These are phyloP conservation scores for Podila horticola DNA, from an alignment of 192 early-diverging fungal genomes.

Conservation along the genomic window DNA sequence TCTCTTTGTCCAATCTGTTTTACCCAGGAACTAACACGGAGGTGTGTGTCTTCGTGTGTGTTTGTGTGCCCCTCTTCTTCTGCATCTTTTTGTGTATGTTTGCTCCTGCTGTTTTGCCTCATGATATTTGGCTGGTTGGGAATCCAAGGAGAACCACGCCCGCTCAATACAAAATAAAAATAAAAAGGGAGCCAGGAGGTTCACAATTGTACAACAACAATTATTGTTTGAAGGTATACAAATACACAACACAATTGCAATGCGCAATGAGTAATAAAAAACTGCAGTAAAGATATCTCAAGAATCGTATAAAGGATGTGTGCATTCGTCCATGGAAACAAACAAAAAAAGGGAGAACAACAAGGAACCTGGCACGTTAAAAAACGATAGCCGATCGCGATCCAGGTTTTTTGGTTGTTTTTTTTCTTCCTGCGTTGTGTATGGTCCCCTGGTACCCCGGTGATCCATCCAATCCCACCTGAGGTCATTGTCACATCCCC, in stretches of 20 bases:
- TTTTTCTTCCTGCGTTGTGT: no score
- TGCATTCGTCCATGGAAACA: not conserved
- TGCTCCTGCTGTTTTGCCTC: no score
- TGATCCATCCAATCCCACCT: no score
- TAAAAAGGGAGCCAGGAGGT: not conserved
- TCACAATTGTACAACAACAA: not conserved
- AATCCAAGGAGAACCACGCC: conserved; percentile 5
- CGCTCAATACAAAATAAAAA: not conserved
- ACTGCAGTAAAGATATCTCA: not conserved
- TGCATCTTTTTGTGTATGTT: no score
- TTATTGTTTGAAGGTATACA: not conserved
- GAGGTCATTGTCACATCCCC: no score
- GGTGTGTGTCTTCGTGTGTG: not conserved
- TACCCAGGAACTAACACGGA: conserved; percentile 6
- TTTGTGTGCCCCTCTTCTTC: not conserved
- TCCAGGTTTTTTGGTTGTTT: no score
- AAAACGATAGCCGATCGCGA: no score
- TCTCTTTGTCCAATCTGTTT: not conserved
- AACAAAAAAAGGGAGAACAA: not conserved
- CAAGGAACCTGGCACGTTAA: no score
- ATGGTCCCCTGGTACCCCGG: no score
- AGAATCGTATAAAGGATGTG: not conserved
- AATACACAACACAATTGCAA: not conserved
- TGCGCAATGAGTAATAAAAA: not conserved
- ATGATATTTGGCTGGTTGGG: not conserved